Conservation (phyloP, 805 yeast genomes). For the Naumovozyma baii region DNA sequence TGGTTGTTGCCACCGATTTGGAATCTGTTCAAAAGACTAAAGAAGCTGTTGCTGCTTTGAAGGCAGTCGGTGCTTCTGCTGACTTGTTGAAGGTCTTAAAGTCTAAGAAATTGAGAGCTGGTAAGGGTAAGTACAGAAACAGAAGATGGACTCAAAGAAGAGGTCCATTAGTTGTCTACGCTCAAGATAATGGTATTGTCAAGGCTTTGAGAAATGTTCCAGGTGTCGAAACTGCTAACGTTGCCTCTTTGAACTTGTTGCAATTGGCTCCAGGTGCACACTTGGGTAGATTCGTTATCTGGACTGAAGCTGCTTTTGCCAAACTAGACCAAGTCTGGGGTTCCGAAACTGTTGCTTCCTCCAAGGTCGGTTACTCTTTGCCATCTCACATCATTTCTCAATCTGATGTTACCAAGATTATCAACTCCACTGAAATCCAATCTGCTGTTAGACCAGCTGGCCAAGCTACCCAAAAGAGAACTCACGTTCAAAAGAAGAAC, state of each 20-base stretch:
- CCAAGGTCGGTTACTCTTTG: slow-evolving; percentile 82
- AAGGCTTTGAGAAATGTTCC: slow-evolving; percentile 99
- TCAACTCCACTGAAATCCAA: slow-evolving; percentile 99
- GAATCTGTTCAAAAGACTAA: slow-evolving; percentile 94
- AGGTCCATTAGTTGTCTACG: slow-evolving; percentile 98
- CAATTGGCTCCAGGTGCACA: slow-evolving; percentile 99
- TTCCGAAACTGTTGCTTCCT: slow-evolving; percentile 72
- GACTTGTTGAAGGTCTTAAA: slow-evolving; percentile 96
- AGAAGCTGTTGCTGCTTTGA: slow-evolving; percentile 96
- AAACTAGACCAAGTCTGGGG: slow-evolving; percentile 96
- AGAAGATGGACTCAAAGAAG: slow-evolving; percentile 99
- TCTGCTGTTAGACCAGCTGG: slow-evolving; percentile 95
- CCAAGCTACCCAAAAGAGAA: slow-evolving; percentile 84
- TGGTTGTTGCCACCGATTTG: slow-evolving; percentile 87
- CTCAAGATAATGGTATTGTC: slow-evolving; percentile 93
- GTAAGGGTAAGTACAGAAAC: slow-evolving; percentile 99
- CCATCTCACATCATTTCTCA: slow-evolving; percentile 91
- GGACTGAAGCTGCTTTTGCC: slow-evolving; percentile 98
- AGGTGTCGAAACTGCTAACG: slow-evolving; percentile 97
- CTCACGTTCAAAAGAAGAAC: slow-evolving; percentile 96
- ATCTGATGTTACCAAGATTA: slow-evolving; percentile 93
- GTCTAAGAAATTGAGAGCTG: slow-evolving; percentile 98
- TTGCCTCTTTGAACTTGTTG: slow-evolving; percentile 83
- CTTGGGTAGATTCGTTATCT: slow-evolving; percentile 98
- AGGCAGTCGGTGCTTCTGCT: slow-evolving; percentile 98